Evolutionary conservation across 2,329 filamentous ascomycete genomes (phyloP).

Genomic region (Scedosporium boydii): DNA sequence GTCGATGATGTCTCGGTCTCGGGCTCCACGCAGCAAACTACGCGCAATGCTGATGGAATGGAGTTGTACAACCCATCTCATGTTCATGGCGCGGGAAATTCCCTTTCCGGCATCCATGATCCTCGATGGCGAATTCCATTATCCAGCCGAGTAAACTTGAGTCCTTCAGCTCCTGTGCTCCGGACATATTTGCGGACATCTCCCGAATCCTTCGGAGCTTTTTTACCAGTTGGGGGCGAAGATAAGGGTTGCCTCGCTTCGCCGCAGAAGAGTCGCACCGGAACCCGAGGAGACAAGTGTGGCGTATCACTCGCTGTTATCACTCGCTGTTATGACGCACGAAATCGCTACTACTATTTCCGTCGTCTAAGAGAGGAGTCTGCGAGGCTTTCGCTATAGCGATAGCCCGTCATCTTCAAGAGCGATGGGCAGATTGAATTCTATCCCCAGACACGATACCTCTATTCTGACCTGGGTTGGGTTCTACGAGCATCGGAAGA

Average conservation of each 20-base stretch:
- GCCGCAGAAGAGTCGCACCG: neutral
- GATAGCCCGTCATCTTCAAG: no score
- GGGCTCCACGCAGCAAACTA: neutral
- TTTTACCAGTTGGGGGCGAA: neutral
- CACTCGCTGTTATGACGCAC: no score
- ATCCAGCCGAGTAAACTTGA: neutral
- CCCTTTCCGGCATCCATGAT: neutral
- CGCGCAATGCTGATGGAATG: neutral
- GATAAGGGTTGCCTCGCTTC: neutral
- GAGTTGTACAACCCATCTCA: neutral
- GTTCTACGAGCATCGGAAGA: no score
- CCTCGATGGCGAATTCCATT: neutral
- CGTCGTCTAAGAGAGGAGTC: no score
- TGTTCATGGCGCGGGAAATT: neutral
- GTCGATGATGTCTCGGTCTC: neutral
- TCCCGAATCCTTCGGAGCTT: neutral
- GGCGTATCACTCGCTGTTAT: no score
- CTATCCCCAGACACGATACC: no score
- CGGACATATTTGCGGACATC: neutral
- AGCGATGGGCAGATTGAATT: no score
- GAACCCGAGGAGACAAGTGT: neutral
- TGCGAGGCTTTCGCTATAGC: no score
- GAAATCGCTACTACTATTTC: no score
- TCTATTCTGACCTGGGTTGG: no score
- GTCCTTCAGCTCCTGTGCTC: neutral